phyloP scores from a whole-genome alignment of 305 asterid genomes.

The Salvia sclarea region DNA sequence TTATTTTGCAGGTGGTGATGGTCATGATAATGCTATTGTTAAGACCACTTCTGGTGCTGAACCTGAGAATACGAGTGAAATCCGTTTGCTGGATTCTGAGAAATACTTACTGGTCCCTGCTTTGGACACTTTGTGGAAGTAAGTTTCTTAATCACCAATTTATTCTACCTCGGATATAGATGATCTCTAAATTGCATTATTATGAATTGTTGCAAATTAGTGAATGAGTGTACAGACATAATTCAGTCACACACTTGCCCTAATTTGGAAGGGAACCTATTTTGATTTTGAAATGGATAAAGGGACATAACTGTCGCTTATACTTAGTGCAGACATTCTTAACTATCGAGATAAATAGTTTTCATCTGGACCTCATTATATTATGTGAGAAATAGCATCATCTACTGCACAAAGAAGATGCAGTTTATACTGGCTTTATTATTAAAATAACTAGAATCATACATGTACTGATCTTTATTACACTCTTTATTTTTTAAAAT shows the following conservation, averaged over 20 bases:
- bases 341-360: neutral
- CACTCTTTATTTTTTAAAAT: neutral
- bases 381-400: neutral
- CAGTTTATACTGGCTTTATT: neutral
- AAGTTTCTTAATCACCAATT: slow-evolving; percentile 29
- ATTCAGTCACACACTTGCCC: neutral
- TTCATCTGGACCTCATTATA: neutral
- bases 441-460: too few relatives aligned
- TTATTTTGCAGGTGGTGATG: slow-evolving; percentile 36
- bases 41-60: slow-evolving; percentile 25
- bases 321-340: neutral
- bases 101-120: slow-evolving; percentile 37
- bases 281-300: neutral
- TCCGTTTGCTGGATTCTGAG: slow-evolving; percentile 31
- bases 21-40: slow-evolving; percentile 17
- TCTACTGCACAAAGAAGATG: neutral
- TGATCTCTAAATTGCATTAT: neutral
- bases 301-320: neutral
- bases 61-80: slow-evolving; percentile 30
- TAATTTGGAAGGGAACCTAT: neutral
- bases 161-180: neutral
- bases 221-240: neutral
- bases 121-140: slow-evolving; percentile 52
- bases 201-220: neutral
- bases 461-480: neutral